Percentiles rank a stretch among this genome's conserved stretches.
Conservation (phyloP, 2,329 filamentous ascomycete species). For the Tolypocladium tundrense region DNA sequence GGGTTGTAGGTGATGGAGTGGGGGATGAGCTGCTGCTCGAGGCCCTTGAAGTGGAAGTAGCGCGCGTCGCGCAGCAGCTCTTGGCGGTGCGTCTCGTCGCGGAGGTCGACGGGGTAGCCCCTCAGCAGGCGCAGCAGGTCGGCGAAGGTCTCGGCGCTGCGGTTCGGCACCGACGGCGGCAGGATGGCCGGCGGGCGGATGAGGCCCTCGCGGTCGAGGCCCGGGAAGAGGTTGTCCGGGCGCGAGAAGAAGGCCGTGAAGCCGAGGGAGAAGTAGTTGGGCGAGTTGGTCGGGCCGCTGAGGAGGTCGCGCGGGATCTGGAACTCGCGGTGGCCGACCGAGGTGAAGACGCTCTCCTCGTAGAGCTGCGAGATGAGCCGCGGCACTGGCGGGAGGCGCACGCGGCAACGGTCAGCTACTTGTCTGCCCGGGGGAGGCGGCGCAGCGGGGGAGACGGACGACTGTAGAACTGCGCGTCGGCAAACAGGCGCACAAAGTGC, state of each 20-base stretch:
- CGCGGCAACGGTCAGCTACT: background rate
- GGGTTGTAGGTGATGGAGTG: constrained; percentile 70
- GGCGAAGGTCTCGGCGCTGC: constrained; percentile 73
- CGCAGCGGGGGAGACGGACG: constrained; percentile 32
- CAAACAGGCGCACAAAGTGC: constrained; percentile 87
- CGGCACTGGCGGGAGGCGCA: constrained; percentile 47
- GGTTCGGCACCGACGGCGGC: constrained; percentile 70
- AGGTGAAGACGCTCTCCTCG: constrained; percentile 84
- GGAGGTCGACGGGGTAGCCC: constrained; percentile 73
- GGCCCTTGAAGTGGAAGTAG: constrained; percentile 85
- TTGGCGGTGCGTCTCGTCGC: constrained; percentile 64
- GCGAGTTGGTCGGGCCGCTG: constrained; percentile 74
- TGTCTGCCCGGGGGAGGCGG: background rate
- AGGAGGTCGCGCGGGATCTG: constrained; percentile 86
- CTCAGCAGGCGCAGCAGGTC: constrained; percentile 74
- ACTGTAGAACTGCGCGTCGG: constrained; percentile 91
- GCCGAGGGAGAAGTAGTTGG: constrained; percentile 90
- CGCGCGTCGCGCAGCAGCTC: constrained; percentile 75
- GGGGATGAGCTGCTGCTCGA: constrained; percentile 79
- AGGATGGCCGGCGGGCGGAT: constrained; percentile 79
- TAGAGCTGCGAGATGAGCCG: constrained; percentile 85
- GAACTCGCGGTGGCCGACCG: constrained; percentile 79
- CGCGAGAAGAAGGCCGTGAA: constrained; percentile 81
- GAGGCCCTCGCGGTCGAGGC: constrained; percentile 66
- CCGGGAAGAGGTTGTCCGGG: constrained; percentile 74